Conservation (phyloP, 2,329 filamentous ascomycete species). For the Phoma sp. region DNA sequence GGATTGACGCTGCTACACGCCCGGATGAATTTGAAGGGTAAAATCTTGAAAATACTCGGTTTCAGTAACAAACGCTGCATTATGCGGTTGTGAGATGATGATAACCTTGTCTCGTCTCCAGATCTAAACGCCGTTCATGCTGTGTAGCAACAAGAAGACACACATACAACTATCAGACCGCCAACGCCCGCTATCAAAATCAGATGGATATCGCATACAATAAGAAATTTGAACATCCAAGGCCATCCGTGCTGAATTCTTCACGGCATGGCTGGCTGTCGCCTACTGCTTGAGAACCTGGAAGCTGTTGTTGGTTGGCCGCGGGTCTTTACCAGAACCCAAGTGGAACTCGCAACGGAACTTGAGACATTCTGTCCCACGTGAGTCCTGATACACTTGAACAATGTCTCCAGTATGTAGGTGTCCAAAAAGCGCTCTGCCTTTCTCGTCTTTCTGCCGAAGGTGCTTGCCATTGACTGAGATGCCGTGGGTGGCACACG, state of each 20-base stretch:
- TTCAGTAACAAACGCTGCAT: neutral
- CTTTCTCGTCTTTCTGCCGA: slow-evolving; percentile 59
- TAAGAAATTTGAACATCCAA: neutral
- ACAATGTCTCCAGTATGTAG: slow-evolving; percentile 80
- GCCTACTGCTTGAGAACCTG: slow-evolving; percentile 9
- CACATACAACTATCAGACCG: neutral
- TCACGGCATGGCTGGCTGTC: neutral
- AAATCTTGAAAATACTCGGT: too few species aligned
- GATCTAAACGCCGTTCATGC: neutral
- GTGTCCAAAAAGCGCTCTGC: slow-evolving; percentile 65
- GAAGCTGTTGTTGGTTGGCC: slow-evolving; percentile 37
- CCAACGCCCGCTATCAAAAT: slow-evolving; percentile 12
- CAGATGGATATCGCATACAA: slow-evolving; percentile 11
- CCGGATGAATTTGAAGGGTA: neutral
- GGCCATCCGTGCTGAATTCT: neutral
- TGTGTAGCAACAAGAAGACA: neutral
- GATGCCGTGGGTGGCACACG: slow-evolving; percentile 78
- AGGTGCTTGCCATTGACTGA: slow-evolving; percentile 76
- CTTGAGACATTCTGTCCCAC: slow-evolving; percentile 43
- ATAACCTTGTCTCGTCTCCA: neutral
- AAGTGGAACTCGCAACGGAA: slow-evolving; percentile 54
- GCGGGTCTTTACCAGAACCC: slow-evolving; percentile 44
- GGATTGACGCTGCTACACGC: neutral
- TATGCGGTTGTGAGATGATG: neutral
- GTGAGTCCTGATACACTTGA: slow-evolving; percentile 68